These are phyloP conservation scores for Colletotrichum sp. DNA, from an alignment of 2,329 filamentous ascomycete species.

Conservation along the genomic window DNA sequence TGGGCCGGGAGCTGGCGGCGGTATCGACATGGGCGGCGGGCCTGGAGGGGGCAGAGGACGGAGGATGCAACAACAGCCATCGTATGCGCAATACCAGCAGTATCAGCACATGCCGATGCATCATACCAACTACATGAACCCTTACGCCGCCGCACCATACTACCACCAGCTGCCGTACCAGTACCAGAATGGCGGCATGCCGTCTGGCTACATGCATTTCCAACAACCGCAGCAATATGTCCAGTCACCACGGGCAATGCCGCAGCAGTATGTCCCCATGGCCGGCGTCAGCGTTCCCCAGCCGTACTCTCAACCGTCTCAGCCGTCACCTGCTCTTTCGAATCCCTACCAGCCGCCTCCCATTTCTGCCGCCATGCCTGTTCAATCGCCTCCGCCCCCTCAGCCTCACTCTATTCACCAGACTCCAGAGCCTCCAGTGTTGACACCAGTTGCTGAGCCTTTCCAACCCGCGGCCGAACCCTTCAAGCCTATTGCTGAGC, in stretches of 20 bases:
- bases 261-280: constrained; percentile 56
- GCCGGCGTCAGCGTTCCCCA: constrained; percentile 49
- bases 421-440: constrained; percentile 18
- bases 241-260: constrained; percentile 57
- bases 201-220: constrained; percentile 54
- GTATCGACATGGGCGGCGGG: constrained; percentile 36
- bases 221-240: constrained; percentile 44
- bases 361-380: constrained; percentile 44
- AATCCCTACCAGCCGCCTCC: constrained; percentile 62
- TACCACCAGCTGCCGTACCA: constrained; percentile 64
- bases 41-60: constrained; percentile 38
- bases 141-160: constrained; percentile 49
- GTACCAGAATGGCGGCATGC: constrained; percentile 59
- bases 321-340: constrained; percentile 58
- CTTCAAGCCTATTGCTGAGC: constrained; percentile 2
- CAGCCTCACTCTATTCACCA: constrained; percentile 11
- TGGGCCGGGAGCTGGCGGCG: constrained; percentile 24
- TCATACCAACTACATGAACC: constrained; percentile 48
- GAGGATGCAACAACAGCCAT: constrained; percentile 41
- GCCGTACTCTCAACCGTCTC: constrained; percentile 53
- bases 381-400: constrained; percentile 57
- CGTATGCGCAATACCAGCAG: constrained; percentile 32
- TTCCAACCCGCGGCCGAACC: not conserved
- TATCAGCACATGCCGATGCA: constrained; percentile 47
- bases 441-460: not conserved